Evolutionary conservation across 2,329 filamentous ascomycete species (phyloP).

Genomic region (Chrysosporium queenslandicum): DNA sequence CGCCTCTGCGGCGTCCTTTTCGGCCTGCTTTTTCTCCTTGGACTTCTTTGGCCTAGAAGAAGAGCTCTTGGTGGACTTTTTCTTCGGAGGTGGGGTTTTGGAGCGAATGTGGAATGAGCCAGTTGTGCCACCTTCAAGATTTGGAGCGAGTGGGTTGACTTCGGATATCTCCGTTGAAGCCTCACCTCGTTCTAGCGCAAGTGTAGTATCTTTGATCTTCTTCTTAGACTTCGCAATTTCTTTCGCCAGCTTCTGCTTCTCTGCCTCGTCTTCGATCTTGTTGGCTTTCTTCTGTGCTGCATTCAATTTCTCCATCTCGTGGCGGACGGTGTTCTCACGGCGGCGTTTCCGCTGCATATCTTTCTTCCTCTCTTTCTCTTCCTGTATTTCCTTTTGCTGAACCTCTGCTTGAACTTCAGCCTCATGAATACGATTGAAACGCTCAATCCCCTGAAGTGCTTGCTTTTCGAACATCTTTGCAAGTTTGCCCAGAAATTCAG

Average conservation of each 20-base stretch:
- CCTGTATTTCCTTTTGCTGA: slow-evolving; percentile 76
- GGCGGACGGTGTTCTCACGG: slow-evolving; percentile 85
- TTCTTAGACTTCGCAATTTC: slow-evolving; percentile 86
- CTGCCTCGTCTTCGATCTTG: slow-evolving; percentile 68
- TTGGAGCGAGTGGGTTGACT: slow-evolving; percentile 63
- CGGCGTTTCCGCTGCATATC: slow-evolving; percentile 97
- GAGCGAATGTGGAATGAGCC: slow-evolving; percentile 66
- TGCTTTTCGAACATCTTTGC: slow-evolving; percentile 55
- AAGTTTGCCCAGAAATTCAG: slow-evolving; percentile 47
- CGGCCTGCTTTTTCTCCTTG: slow-evolving; percentile 59
- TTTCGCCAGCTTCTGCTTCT: slow-evolving; percentile 67
- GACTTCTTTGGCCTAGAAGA: slow-evolving; percentile 73
- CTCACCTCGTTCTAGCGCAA: slow-evolving; percentile 75
- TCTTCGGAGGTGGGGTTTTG: slow-evolving; percentile 42
- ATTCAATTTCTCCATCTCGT: slow-evolving; percentile 74
- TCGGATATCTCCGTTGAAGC: slow-evolving; percentile 60
- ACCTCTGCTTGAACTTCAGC: slow-evolving; percentile 76
- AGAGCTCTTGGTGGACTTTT: slow-evolving; percentile 44
- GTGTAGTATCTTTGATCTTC: slow-evolving; percentile 83
- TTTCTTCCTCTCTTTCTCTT: slow-evolving; percentile 98
- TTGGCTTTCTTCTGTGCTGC: slow-evolving; percentile 68
- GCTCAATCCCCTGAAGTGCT: slow-evolving; percentile 59
- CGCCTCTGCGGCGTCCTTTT: slow-evolving; percentile 69
- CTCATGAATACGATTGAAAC: slow-evolving; percentile 68
- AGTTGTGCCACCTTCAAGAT: slow-evolving; percentile 75